These are phyloP conservation scores for Umbelopsis vinacea DNA, from an alignment of 192 early-diverging fungal genomes.

Conservation along the genomic window DNA sequence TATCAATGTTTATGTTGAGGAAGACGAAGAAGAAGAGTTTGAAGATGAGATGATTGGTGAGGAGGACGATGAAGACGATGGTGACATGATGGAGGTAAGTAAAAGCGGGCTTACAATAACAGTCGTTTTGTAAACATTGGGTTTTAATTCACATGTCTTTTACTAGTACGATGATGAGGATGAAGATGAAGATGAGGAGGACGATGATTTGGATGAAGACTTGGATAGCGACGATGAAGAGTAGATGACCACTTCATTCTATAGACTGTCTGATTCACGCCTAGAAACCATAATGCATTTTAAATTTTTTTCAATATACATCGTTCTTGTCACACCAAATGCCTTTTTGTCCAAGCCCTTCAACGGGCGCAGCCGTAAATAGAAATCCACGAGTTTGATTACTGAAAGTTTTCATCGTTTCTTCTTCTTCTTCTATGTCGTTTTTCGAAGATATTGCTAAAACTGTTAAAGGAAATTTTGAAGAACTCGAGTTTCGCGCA, in stretches of 20 bases:
- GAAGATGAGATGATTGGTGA: constrained; percentile 25
- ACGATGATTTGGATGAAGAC: constrained; percentile 32
- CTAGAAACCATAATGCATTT: constrained; percentile 7
- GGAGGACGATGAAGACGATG: constrained; percentile 36
- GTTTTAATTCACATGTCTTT: not conserved
- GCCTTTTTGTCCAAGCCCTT: too few relatives aligned
- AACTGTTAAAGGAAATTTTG: constrained; percentile 28
- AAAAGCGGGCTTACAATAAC: not conserved
- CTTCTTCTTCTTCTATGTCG: constrained; percentile 20
- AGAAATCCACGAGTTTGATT: constrained; percentile 13
- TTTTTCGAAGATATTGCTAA: constrained; percentile 21
- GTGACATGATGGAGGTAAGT: constrained; percentile 21
- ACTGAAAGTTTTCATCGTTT: not conserved
- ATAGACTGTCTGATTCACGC: too few relatives aligned
- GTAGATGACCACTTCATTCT: too few relatives aligned
- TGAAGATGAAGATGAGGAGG: constrained; percentile 28
- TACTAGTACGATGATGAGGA: not conserved
- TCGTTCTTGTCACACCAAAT: constrained; percentile 3
- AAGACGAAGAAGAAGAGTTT: constrained; percentile 42
- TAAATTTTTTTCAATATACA: not conserved
- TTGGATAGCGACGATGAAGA: constrained; percentile 30
- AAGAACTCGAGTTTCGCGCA: constrained; percentile 41
- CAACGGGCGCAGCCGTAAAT: not conserved
- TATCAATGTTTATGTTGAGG: constrained; percentile 52
- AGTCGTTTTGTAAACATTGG: not conserved